Percentiles rank a stretch among this genome's conserved stretches.
phyloP scores from a whole-genome alignment of 192 early-diverging fungal species.

The Polychytrium aggregatum region DNA sequence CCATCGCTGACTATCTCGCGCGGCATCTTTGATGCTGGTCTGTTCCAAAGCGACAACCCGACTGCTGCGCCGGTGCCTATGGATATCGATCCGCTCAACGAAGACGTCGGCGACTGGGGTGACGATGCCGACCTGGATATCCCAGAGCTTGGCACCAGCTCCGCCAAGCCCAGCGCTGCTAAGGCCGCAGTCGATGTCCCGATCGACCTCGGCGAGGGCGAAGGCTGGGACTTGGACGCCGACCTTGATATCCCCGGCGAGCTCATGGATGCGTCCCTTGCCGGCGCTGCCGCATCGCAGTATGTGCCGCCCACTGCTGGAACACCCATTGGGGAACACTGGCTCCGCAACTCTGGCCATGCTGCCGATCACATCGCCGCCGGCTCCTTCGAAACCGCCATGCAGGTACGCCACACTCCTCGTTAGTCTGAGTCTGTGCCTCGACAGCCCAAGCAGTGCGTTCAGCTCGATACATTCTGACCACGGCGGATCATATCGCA shows the following conservation, averaged over 20 bases:
- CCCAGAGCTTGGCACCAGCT: slow-evolving; percentile 21
- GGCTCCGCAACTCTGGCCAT: slow-evolving; percentile 75
- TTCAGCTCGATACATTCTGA: background rate
- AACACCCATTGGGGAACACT: slow-evolving; percentile 53
- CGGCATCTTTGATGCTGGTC: slow-evolving; percentile 69
- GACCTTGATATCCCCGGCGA: slow-evolving; percentile 62
- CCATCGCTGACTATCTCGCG: slow-evolving; percentile 75
- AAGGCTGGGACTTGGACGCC: slow-evolving; percentile 84
- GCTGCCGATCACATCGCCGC: slow-evolving; percentile 91
- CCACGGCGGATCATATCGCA: background rate
- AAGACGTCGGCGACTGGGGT: slow-evolving; percentile 66
- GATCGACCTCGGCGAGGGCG: slow-evolving; percentile 38
- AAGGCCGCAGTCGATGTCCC: slow-evolving; percentile 22
- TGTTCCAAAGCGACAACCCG: slow-evolving; percentile 11
- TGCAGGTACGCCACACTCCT: slow-evolving; percentile 54
- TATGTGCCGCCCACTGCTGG: slow-evolving; percentile 72
- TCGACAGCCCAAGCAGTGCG: slow-evolving; percentile 2
- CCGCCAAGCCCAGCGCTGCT: slow-evolving; percentile 7
- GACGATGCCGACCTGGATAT: slow-evolving; percentile 63
- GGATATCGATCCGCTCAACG: slow-evolving; percentile 38
- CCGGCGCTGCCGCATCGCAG: slow-evolving; percentile 34
- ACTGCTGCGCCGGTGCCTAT: slow-evolving; percentile 48
- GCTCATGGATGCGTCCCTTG: slow-evolving; percentile 37
- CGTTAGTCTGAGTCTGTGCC: background rate
- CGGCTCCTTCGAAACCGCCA: slow-evolving; percentile 88